Percentiles rank a stretch among this genome's conserved stretches.
Conservation (phyloP, 371 early-diverging fungal species). For the Mortierella sp. region DNA sequence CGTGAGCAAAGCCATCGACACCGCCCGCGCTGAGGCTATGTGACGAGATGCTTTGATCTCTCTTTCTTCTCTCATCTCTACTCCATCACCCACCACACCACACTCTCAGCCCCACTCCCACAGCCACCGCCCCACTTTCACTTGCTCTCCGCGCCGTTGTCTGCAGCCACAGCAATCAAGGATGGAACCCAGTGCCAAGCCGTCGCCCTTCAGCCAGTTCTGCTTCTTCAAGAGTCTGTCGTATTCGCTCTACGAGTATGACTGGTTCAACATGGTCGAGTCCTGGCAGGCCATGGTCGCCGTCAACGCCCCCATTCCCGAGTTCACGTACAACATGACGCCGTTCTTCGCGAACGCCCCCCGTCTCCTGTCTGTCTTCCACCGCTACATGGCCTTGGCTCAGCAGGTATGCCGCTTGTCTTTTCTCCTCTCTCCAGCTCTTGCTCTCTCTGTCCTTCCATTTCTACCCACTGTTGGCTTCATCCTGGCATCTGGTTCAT, state of each 20-base stretch:
- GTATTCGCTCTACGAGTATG: constrained; percentile 42
- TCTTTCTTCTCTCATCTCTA: too few relatives aligned
- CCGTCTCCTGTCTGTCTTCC: constrained; percentile 34
- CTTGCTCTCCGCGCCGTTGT: too few relatives aligned
- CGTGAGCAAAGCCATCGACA: too few relatives aligned
- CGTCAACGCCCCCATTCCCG: constrained; percentile 46
- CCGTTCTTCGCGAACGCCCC: constrained; percentile 50
- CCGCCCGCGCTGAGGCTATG: too few relatives aligned
- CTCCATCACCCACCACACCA: too few relatives aligned
- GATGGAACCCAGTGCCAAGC: constrained; percentile 3
- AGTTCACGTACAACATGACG: constrained; percentile 35
- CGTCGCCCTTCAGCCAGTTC: constrained; percentile 40
- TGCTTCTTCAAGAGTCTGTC: constrained; percentile 45
- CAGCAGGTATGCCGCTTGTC: constrained; percentile 25
- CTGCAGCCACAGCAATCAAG: background rate
- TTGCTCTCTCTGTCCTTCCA: too few relatives aligned
- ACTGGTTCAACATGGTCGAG: constrained; percentile 53
- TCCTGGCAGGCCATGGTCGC: constrained; percentile 51
- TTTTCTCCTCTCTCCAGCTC: background rate
- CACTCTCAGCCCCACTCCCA: too few relatives aligned
- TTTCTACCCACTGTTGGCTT: too few relatives aligned
- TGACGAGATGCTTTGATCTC: too few relatives aligned
- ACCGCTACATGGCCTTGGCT: constrained; percentile 36
- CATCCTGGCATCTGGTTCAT: too few relatives aligned
- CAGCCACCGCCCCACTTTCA: too few relatives aligned